Base-by-base conservation (phyloP, 805 yeast species). In the Metschnikowia continentalis region DNA sequence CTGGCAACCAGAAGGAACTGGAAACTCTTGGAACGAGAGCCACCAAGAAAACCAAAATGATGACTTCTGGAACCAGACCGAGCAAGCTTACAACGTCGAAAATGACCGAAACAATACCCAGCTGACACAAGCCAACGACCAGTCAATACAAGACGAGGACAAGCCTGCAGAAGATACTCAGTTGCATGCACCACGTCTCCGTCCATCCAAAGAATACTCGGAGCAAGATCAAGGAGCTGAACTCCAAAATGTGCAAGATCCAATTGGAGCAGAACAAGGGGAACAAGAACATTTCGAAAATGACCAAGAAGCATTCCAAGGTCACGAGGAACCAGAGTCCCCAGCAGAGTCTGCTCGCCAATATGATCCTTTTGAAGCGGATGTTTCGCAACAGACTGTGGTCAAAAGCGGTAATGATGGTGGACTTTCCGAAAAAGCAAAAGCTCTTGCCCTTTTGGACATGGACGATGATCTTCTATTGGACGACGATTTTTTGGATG, bases 401-500 rank as follows among this genome's bases (percentile, higher is more conserved):
- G 20, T 45, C 14, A 36, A 42, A 37, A 26, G 32, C 20, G 48
- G 17, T 11, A 32, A n/a, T 10, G 39, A 20, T 32, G 5, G 33
- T 14, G 41, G 11, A 10, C 10, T 38, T 30, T 10, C 50, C 8
- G 53, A 49, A 38, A 48, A 48, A 47, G 50, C 47, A 33, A 56
- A 53, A 46, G 55, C 46, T 7, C 53, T 50, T 32, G 57, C 52
- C 32, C 38, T 57, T 15, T 50, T 64, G 53, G 66, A 63, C 33
- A 47, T 67, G 54, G 69, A 67, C 40, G 71, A 66, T 38, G 72
- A 69, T 51, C 58, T 68, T 36, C 55, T 68, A 39, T 54, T 67
- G 45, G 65, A 62, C 36, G 75, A 65, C 17, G 77, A 74, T 35
- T 77, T 75, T 42, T 63, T 69, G 49, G 71, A 69, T 6, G 73